A percentile compares a stretch with the other conserved stretches of the same genome.
These are phyloP conservation scores for Physaria fendleri DNA, from an alignment of 345 rosid species.

Conservation along the genomic window DNA sequence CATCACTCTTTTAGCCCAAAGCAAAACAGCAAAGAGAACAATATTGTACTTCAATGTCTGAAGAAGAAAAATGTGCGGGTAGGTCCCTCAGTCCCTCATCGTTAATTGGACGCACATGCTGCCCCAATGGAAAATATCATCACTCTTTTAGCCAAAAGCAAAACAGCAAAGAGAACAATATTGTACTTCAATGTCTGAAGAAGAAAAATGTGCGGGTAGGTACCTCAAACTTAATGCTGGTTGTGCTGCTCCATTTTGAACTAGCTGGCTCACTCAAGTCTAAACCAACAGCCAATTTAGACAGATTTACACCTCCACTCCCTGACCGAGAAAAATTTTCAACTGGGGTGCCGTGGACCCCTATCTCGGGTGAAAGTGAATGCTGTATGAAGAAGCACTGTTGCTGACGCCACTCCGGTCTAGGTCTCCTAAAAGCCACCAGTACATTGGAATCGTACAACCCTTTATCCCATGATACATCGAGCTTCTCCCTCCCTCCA, in stretches of 20 bases:
- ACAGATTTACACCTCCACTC: constrained; percentile 85
- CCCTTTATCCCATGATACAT: constrained; percentile 90
- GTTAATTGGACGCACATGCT: no score
- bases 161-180: background rate
- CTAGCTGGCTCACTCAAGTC: constrained; percentile 81
- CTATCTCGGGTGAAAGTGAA: constrained; percentile 86
- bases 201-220: background rate
- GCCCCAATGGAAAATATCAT: no score
- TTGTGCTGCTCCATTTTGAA: constrained; percentile 84
- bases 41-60: background rate
- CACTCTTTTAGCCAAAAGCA: background rate
- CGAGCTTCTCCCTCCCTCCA: constrained; percentile 99
- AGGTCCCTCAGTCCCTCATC: no score
- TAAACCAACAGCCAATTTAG: constrained; percentile 70
- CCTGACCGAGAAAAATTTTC: constrained; percentile 88
- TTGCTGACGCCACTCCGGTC: constrained; percentile 90
- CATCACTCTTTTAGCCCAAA: background rate
- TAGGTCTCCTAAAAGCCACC: constrained; percentile 81
- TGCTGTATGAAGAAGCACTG: constrained; percentile 90
- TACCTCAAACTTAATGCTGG: constrained; percentile 87
- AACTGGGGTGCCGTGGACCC: constrained; percentile 69
- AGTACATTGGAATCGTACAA: constrained; percentile 79
- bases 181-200: background rate
- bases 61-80: background rate
- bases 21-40: background rate